Percentiles rank a stretch among this genome's conserved stretches.
Conservation (phyloP, 495 filamentous ascomycete genomes). For the Astrocystis sublimbata region DNA sequence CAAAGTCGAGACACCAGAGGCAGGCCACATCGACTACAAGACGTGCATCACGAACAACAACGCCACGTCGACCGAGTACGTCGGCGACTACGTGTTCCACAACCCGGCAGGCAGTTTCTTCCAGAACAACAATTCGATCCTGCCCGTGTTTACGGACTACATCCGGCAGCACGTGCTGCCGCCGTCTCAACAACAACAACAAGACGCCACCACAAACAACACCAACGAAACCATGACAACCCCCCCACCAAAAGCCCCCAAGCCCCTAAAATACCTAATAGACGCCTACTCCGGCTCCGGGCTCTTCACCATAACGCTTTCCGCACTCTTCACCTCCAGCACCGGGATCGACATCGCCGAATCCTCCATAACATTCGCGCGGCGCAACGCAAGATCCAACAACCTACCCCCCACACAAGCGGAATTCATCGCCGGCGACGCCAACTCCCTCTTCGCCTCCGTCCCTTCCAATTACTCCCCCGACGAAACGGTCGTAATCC, state of each 20-base stretch:
- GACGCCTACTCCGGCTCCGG: constrained; percentile 98
- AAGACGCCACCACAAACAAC: too few species aligned
- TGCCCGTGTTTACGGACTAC: constrained; percentile 85
- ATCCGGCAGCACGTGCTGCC: constrained; percentile 85
- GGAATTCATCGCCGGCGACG: constrained; percentile 83
- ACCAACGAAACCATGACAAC: too few species aligned
- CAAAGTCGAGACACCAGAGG: constrained; percentile 39
- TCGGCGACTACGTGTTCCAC: constrained; percentile 80
- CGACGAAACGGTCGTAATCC: constrained; percentile 82
- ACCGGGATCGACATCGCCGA: constrained; percentile 58
- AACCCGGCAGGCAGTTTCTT: constrained; percentile 95
- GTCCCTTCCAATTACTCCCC: constrained; percentile 68
- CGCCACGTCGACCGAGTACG: constrained; percentile 76
- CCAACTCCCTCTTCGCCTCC: constrained; percentile 73
- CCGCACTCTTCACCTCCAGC: constrained; percentile 64
- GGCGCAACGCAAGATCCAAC: constrained; percentile 76
- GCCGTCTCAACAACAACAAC: too few species aligned
- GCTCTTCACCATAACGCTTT: constrained; percentile 93
- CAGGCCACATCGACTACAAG: constrained; percentile 75
- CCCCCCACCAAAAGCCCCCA: constrained; percentile 37
- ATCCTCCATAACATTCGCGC: constrained; percentile 72
- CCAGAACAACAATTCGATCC: constrained; percentile 99
- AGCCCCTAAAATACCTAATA: constrained; percentile 74
- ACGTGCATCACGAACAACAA: constrained; percentile 84
- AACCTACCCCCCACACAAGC: constrained; percentile 58